These are phyloP conservation scores for Euphorbia schlechtendalii DNA, from an alignment of 441 rosid species.

Conservation along the genomic window DNA sequence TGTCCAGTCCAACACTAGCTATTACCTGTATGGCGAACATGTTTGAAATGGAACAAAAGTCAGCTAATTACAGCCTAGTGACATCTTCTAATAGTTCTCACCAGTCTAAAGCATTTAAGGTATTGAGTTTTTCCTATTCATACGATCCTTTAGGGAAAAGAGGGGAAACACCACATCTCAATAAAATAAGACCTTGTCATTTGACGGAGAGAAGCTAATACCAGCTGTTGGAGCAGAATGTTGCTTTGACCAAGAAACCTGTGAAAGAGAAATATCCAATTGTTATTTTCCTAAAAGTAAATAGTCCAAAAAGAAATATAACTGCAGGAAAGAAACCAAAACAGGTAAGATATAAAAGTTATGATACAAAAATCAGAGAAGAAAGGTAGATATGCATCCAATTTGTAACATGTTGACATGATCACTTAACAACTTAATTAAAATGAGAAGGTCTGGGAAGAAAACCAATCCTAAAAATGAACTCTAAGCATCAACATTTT, in stretches of 20 bases:
- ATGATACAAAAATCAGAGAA: not conserved
- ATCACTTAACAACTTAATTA: no score
- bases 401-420: no score
- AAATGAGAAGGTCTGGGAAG: no score
- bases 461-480: not conserved
- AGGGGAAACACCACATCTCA: conserved; percentile 5
- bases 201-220: conserved; percentile 84
- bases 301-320: not conserved
- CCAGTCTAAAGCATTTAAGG: conserved; percentile 9
- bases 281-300: conserved; percentile 13
- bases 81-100: conserved; percentile 7
- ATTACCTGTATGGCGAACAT: conserved; percentile 52
- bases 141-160: not conserved
- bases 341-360: not conserved
- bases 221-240: conserved; percentile 95
- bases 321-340: not conserved
- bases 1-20: conserved; percentile 94
- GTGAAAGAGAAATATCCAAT: conserved; percentile 23
- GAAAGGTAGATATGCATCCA: not conserved
- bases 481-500: not conserved
- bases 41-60: conserved; percentile 18
- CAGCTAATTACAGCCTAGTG: conserved; percentile 12
- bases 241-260: conserved; percentile 95
- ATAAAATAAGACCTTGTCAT: conserved; percentile 63
- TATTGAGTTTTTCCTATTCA: not conserved